These are phyloP conservation scores for Colletotrichum aenigma DNA, from an alignment of 2,329 filamentous ascomycete genomes.

Conservation along the genomic window DNA sequence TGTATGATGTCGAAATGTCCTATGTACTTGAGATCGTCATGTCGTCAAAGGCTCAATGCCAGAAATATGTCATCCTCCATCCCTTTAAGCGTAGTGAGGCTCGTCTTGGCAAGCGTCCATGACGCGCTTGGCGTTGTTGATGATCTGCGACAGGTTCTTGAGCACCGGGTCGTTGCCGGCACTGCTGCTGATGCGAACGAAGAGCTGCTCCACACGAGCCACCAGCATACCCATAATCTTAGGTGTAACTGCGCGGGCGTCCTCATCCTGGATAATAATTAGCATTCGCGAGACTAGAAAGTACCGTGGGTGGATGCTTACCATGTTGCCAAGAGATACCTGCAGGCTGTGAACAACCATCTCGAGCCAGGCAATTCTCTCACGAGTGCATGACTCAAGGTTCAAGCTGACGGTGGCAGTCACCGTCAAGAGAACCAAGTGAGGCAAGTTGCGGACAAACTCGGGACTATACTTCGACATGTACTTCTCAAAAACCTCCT, in stretches of 20 bases:
- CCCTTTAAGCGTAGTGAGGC: constrained; percentile 16
- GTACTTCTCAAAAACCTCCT: constrained; percentile 65
- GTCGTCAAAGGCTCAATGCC: constrained; percentile 4
- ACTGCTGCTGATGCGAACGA: constrained; percentile 52
- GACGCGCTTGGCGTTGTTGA: constrained; percentile 35
- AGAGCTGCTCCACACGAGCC: constrained; percentile 55
- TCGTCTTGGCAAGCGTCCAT: constrained; percentile 25
- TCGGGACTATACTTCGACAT: constrained; percentile 55
- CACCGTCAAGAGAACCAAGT: constrained; percentile 67
- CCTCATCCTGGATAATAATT: constrained; percentile 49
- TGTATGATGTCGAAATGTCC: constrained; percentile 20
- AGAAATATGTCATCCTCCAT: background rate
- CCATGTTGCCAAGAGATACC: constrained; percentile 51
- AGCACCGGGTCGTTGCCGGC: constrained; percentile 52
- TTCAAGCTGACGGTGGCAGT: constrained; percentile 67
- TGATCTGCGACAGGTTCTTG: constrained; percentile 51
- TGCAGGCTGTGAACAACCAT: constrained; percentile 60
- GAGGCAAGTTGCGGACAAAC: constrained; percentile 61
- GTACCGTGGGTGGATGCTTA: constrained; percentile 36
- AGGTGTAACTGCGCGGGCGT: constrained; percentile 59
- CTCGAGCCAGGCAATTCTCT: constrained; percentile 66
- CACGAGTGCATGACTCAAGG: constrained; percentile 56
- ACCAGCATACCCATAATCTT: constrained; percentile 61
- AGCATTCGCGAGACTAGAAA: constrained; percentile 20
- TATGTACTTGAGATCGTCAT: constrained; percentile 24